Evolutionary conservation across 2,329 filamentous ascomycete species (phyloP).

Genomic region (Cladosporium sphaerospermum): DNA sequence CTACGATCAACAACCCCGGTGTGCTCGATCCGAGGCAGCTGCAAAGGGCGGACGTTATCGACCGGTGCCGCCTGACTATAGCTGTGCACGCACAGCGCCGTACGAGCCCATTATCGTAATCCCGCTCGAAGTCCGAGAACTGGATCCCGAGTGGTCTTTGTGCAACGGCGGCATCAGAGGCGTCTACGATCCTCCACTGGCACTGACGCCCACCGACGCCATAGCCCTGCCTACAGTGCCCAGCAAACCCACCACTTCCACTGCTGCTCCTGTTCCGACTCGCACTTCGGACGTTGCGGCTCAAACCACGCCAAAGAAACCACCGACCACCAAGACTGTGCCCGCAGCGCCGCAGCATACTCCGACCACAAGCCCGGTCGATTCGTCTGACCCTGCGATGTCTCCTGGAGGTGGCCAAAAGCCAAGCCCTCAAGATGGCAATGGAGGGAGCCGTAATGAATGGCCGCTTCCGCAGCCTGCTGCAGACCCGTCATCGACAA

Average conservation of each 20-base stretch:
- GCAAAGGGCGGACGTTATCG: conserved; percentile 9
- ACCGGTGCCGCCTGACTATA: background rate
- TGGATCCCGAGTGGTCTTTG: conserved; percentile 16
- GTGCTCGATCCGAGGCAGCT: conserved; percentile 3
- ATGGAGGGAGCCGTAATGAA: background rate
- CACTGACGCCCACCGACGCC: background rate
- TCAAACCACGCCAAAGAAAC: background rate
- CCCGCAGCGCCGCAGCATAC: too few relatives aligned
- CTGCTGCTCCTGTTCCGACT: background rate
- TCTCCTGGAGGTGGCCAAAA: too few relatives aligned
- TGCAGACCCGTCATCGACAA: background rate
- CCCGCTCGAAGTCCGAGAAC: conserved; percentile 10
- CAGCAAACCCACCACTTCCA: background rate
- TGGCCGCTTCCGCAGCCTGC: background rate
- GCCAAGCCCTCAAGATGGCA: too few relatives aligned
- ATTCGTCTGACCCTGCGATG: too few relatives aligned
- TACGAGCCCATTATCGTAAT: conserved; percentile 20
- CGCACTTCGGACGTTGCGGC: background rate
- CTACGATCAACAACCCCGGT: conserved; percentile 18
- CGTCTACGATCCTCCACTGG: conserved; percentile 17
- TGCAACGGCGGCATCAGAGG: conserved; percentile 18
- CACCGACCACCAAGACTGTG: too few relatives aligned
- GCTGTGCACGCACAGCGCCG: conserved; percentile 14
- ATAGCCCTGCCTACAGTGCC: background rate
- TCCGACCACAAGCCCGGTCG: background rate